phyloP scores from a whole-genome alignment of 768 basidiomycete species.

The Suillus spraguei region DNA sequence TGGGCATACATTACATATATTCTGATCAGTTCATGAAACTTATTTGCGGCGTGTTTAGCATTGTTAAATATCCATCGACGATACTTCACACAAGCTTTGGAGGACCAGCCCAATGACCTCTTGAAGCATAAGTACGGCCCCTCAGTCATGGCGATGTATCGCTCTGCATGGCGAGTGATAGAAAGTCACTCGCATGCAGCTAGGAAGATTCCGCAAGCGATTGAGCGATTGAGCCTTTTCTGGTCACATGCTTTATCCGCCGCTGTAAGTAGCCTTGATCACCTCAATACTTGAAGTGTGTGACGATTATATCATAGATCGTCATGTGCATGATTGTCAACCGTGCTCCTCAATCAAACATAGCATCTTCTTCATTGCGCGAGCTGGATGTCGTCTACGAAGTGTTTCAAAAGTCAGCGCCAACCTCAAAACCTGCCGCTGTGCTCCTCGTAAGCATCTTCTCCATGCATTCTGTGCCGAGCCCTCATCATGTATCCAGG shows the following conservation, averaged over 20 bases:
- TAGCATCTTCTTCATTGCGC: slow-evolving; percentile 48
- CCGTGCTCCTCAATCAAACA: slow-evolving; percentile 48
- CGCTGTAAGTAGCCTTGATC: slow-evolving; percentile 45
- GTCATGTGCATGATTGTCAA: slow-evolving; percentile 60
- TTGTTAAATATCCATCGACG: slow-evolving; percentile 67
- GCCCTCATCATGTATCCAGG: slow-evolving; percentile 29
- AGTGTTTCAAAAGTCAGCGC: slow-evolving; percentile 50
- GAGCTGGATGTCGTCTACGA: slow-evolving; percentile 48
- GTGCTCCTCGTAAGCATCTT: slow-evolving; percentile 43
- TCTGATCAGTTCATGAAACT: not conserved
- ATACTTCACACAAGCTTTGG: slow-evolving; percentile 68
- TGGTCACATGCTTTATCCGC: slow-evolving; percentile 73
- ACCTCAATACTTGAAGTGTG: not conserved
- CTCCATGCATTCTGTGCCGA: not conserved
- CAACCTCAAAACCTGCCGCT: slow-evolving; percentile 46
- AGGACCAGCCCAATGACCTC: slow-evolving; percentile 58
- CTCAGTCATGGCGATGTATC: slow-evolving; percentile 73
- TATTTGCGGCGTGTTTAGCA: slow-evolving; percentile 35
- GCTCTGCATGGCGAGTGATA: slow-evolving; percentile 69
- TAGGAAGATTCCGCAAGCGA: slow-evolving; percentile 40
- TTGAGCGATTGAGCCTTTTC: slow-evolving; percentile 49
- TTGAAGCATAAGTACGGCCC: slow-evolving; percentile 64
- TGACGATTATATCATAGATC: slow-evolving; percentile 41
- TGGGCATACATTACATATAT: slow-evolving; percentile 25
- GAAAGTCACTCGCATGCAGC: slow-evolving; percentile 49